Conservation (phyloP, 148 eudicot genomes). For the Linanthus parryae region DNA sequence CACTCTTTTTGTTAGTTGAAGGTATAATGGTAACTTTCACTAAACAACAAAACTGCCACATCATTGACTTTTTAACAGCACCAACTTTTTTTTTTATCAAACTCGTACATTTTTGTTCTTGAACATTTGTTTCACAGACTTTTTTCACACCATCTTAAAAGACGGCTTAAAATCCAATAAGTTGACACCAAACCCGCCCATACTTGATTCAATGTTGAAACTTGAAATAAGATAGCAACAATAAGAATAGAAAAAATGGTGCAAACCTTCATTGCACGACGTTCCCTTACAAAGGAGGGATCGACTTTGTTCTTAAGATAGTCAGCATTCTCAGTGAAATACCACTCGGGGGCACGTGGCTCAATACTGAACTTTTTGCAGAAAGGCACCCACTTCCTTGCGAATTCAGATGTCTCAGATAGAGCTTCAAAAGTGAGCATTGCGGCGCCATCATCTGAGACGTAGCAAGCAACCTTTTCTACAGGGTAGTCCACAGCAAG, state of each 20-base stretch:
- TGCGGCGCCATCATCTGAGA: conserved; percentile 97
- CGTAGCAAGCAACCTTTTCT: conserved; percentile 87
- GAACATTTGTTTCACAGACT: too few species aligned
- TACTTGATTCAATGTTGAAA: too few species aligned
- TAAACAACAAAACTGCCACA: too few species aligned
- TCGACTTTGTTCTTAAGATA: conserved; percentile 86
- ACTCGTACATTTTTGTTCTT: too few species aligned
- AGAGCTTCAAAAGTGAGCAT: conserved; percentile 99
- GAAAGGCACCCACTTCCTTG: conserved; percentile 95
- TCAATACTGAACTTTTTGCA: conserved; percentile 83
- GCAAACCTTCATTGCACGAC: conserved; percentile 97
- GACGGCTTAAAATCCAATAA: too few species aligned
- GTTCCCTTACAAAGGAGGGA: conserved; percentile 94
- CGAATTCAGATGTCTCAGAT: conserved; percentile 94
- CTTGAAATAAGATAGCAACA: conserved; percentile 1
- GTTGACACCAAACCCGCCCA: too few species aligned
- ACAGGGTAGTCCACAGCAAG: conserved; percentile 95
- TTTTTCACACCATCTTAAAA: too few species aligned
- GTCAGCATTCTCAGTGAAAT: conserved; percentile 83
- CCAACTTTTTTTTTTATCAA: too few species aligned
- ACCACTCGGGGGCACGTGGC: conserved; percentile 99
- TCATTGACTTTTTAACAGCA: too few species aligned
- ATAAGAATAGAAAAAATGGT: background rate
- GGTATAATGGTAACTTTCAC: too few species aligned
- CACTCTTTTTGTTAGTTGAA: too few species aligned